Evolutionary conservation across 306 rosid genomes (phyloP), one percentile per base, ranked within the genome.

Genomic region (Ormosia emarginata): DNA sequence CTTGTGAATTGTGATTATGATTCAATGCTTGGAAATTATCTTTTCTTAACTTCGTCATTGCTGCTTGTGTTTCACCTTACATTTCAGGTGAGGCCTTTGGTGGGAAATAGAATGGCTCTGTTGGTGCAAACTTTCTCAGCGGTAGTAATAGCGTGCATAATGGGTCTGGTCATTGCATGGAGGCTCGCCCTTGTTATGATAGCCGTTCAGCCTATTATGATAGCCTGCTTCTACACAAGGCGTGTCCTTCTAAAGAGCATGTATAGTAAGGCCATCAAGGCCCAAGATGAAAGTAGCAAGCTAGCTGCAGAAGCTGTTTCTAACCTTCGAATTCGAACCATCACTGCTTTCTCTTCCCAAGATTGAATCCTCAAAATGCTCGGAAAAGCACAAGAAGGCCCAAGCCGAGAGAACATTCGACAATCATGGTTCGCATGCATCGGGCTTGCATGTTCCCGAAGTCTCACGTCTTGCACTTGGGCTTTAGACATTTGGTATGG

Each of bases 291-390:
- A 34, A 84, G 95, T 33, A 89, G 95, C 86, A 91, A 95, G 84
- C 90, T 95, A 44, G 99, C 99, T 0, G 99, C 97, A 0, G 99
- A 95, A 79, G 99, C 99, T 0, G 97, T 95, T 59, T 89, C 97
- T 71, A 93, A 95, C 41, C 92, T 95, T 1, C 79, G 98, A 65
- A 91, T 95, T 1, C 79, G 98, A 65, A 91, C 92, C 12, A 82
- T 95, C 79, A 86, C 97, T 0, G 93, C 98, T 18, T 95, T 95
- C 85, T 95, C 98, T 9, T 95, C 98, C 7, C 99, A 95, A 76
- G 91, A 83, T 3, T 81, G 97, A 2, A 90, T 93, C 5, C 88
- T 93, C 29, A 85, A 89, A 34, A 91, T 95, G 93, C 99, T 95
- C 0, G 90, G 93, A 59, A 90, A 89, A 40, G 91, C 94, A 14